A percentile compares a stretch with the other conserved stretches of the same genome.
phyloP scores from a whole-genome alignment of 495 filamentous ascomycete species.

The Daldinia bambusicola region DNA sequence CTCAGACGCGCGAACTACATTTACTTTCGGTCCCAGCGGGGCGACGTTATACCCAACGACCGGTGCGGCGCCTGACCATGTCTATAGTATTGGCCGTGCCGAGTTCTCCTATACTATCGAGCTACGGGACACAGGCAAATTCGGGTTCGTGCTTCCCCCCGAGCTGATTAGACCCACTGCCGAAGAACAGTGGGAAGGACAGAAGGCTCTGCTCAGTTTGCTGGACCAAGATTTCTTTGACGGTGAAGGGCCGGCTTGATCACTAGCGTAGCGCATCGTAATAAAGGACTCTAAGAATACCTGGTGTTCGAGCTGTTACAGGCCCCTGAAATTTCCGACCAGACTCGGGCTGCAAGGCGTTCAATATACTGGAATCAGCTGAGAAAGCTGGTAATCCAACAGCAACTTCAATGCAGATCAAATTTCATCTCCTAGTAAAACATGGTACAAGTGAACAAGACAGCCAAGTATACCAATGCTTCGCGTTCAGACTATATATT shows the following conservation, averaged over 20 bases:
- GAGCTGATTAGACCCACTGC: constrained; percentile 55
- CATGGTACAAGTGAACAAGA: too few relatives aligned
- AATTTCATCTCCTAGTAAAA: too few relatives aligned
- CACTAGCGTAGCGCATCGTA: neutral
- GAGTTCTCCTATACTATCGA: constrained; percentile 61
- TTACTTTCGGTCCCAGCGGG: constrained; percentile 61
- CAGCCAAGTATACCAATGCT: too few relatives aligned
- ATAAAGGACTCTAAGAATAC: neutral
- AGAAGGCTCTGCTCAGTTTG: constrained; percentile 52
- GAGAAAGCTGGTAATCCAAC: too few relatives aligned
- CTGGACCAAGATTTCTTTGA: constrained; percentile 19
- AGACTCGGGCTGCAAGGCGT: too few relatives aligned
- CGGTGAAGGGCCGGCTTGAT: neutral
- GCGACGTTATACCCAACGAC: constrained; percentile 60
- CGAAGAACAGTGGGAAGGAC: constrained; percentile 58
- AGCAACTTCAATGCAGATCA: too few relatives aligned
- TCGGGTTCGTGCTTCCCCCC: constrained; percentile 62
- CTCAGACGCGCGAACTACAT: constrained; percentile 49
- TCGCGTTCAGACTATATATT: too few relatives aligned
- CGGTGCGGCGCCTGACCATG: constrained; percentile 59
- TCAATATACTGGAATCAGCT: too few relatives aligned
- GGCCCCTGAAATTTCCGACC: too few relatives aligned
- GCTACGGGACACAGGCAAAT: constrained; percentile 57
- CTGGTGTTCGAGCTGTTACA: too few relatives aligned
- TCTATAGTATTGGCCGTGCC: constrained; percentile 55